Conservation (phyloP, 352 stramenopile genomes). For the Phytophthora palmivora region DNA sequence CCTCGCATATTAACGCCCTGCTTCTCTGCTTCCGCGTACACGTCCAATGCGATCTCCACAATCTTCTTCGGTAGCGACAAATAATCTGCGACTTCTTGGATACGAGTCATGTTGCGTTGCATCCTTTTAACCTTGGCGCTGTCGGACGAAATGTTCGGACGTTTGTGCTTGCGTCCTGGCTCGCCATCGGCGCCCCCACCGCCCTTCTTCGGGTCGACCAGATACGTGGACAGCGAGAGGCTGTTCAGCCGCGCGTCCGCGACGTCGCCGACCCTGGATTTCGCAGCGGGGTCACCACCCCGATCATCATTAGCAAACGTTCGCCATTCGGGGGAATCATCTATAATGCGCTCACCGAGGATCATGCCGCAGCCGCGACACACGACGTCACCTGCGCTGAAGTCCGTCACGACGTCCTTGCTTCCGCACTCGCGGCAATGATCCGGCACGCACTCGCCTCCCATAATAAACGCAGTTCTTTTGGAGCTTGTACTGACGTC, state of each 20-base stretch:
- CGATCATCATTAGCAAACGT: slow-evolving; percentile 91
- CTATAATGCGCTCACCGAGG: slow-evolving; percentile 88
- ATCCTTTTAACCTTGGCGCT: slow-evolving; percentile 68
- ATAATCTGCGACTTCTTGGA: slow-evolving; percentile 72
- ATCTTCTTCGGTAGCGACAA: slow-evolving; percentile 77
- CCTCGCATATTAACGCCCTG: slow-evolving; percentile 70
- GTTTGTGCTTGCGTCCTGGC: slow-evolving; percentile 48
- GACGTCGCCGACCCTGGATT: slow-evolving; percentile 82
- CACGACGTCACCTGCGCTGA: slow-evolving; percentile 81
- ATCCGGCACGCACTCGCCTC: slow-evolving; percentile 69
- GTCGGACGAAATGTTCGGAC: slow-evolving; percentile 66
- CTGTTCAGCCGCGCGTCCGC: slow-evolving; percentile 68
- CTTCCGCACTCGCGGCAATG: slow-evolving; percentile 75
- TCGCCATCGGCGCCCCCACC: slow-evolving; percentile 31
- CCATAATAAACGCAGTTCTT: slow-evolving; percentile 37
- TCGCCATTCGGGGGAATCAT: slow-evolving; percentile 88
- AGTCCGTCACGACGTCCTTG: slow-evolving; percentile 82
- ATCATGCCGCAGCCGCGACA: slow-evolving; percentile 85
- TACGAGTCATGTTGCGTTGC: slow-evolving; percentile 70
- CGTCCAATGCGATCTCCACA: slow-evolving; percentile 72
- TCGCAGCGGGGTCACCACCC: slow-evolving; percentile 75
- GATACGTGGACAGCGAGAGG: slow-evolving; percentile 69
- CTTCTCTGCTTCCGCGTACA: slow-evolving; percentile 75
- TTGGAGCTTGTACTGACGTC: background rate
- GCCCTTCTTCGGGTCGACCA: slow-evolving; percentile 65